A percentile compares a stretch with the other conserved stretches of the same genome.
These are phyloP conservation scores for Fraxinus velutina DNA, from an alignment of 305 asterid genomes.

Conservation along the genomic window DNA sequence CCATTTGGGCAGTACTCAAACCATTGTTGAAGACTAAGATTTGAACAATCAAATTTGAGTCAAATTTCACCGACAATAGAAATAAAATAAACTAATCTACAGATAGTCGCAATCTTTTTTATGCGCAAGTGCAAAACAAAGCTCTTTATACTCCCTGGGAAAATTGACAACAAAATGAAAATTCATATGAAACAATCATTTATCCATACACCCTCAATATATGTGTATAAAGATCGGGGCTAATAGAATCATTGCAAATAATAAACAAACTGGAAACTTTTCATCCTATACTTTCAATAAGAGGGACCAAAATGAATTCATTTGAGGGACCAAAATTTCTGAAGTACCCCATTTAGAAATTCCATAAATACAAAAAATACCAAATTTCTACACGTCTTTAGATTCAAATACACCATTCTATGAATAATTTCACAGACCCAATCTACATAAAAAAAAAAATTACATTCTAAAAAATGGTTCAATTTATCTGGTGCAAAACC, in stretches of 20 bases:
- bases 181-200: background rate
- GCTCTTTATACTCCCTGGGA: background rate
- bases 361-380: background rate
- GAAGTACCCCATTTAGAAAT: background rate
- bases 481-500: background rate
- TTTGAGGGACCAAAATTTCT: background rate
- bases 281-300: background rate
- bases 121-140: background rate
- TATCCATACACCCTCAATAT: background rate
- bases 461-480: background rate
- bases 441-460: background rate
- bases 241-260: background rate
- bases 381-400: background rate
- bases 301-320: background rate
- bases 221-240: background rate
- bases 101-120: background rate
- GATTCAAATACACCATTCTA: background rate
- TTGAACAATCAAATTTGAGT: constrained; percentile 11
- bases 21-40: constrained; percentile 82
- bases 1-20: constrained; percentile 78
- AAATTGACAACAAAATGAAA: background rate
- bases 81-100: background rate
- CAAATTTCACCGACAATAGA: background rate
- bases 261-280: background rate
- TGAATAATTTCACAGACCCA: background rate